Conservation (phyloP, 2,329 filamentous ascomycete species). For the Pseudopyrenochaeta lycopersici region DNA sequence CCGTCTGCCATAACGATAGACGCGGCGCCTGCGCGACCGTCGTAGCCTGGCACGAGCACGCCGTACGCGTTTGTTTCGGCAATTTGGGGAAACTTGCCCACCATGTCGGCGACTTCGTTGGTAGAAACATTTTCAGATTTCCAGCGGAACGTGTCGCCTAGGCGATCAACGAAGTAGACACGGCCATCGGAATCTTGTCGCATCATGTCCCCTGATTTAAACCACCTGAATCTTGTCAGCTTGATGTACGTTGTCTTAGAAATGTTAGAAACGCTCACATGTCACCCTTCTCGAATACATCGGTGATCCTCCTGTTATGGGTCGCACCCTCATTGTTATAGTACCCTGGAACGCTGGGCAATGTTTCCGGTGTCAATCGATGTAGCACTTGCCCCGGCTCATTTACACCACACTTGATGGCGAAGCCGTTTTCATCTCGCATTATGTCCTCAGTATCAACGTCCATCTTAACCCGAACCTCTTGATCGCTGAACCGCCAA, state of each 20-base stretch:
- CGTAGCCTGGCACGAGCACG: slow-evolving; percentile 54
- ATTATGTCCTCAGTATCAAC: slow-evolving; percentile 50
- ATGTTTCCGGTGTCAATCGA: slow-evolving; percentile 36
- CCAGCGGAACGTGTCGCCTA: slow-evolving; percentile 53
- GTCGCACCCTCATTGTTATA: slow-evolving; percentile 47
- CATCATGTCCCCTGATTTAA: slow-evolving; percentile 51
- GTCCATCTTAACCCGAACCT: slow-evolving; percentile 49
- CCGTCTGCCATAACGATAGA: slow-evolving; percentile 50
- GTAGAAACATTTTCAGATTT: slow-evolving; percentile 59
- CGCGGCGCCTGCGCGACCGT: slow-evolving; percentile 56
- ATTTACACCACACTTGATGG: slow-evolving; percentile 38
- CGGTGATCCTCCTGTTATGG: slow-evolving; percentile 36
- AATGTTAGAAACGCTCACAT: slow-evolving; percentile 32
- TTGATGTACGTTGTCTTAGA: neutral
- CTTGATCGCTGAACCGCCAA: slow-evolving; percentile 34
- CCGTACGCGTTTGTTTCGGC: slow-evolving; percentile 57
- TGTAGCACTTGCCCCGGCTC: slow-evolving; percentile 50
- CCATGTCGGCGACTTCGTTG: slow-evolving; percentile 54
- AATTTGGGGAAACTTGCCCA: slow-evolving; percentile 52
- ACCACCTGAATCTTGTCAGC: slow-evolving; percentile 36
- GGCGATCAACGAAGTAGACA: slow-evolving; percentile 49
- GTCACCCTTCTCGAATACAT: slow-evolving; percentile 51
- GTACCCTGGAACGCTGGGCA: slow-evolving; percentile 37
- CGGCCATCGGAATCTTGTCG: slow-evolving; percentile 45
- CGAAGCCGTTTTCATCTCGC: slow-evolving; percentile 46